Percentiles rank a stretch among this genome's conserved stretches.
phyloP scores from a whole-genome alignment of 176 grass and related monocot species.

The Dactylis glomerata region DNA sequence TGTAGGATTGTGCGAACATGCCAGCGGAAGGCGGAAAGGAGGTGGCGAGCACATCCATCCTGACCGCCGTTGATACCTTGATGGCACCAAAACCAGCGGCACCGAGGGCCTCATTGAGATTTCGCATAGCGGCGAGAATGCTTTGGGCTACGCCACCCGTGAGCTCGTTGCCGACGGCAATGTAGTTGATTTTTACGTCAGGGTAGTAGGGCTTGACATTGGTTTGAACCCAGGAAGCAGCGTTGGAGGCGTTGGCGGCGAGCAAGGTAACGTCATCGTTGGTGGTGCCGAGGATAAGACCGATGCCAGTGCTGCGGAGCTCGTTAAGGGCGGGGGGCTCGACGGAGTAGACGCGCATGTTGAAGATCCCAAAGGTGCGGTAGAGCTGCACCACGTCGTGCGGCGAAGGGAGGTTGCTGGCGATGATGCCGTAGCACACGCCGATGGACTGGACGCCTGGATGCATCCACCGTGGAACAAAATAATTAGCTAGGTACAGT shows the following conservation, averaged over 20 bases:
- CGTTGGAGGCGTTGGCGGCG: conserved; percentile 20
- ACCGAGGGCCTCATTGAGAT: not conserved
- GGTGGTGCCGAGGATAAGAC: conserved; percentile 38
- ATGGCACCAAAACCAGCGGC: not conserved
- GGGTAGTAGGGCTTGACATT: conserved; percentile 41
- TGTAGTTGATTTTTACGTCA: conserved; percentile 46
- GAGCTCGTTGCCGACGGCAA: conserved; percentile 60
- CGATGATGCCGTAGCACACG: conserved; percentile 63
- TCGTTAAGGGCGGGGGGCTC: conserved; percentile 25
- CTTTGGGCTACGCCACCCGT: conserved; percentile 20
- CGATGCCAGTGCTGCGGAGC: conserved; percentile 36
- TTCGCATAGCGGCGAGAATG: not conserved
- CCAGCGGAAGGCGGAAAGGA: not conserved
- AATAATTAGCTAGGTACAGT: not conserved
- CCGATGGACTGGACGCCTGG: conserved; percentile 46
- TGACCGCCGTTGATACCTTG: not conserved
- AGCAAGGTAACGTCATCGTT: conserved; percentile 33
- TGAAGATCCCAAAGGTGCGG: conserved; percentile 23
- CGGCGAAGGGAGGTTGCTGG: conserved; percentile 36
- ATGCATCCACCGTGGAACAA: not conserved
- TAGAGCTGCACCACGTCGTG: conserved; percentile 42
- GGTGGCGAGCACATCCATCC: not conserved
- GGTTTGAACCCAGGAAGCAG: conserved; percentile 25
- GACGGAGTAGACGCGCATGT: conserved; percentile 45
- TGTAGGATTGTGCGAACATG: not conserved